Evolutionary conservation across 352 stramenopile genomes (phyloP), one percentile per base, ranked within the genome.

Genomic region (Globisporangium carolinianum): DNA sequence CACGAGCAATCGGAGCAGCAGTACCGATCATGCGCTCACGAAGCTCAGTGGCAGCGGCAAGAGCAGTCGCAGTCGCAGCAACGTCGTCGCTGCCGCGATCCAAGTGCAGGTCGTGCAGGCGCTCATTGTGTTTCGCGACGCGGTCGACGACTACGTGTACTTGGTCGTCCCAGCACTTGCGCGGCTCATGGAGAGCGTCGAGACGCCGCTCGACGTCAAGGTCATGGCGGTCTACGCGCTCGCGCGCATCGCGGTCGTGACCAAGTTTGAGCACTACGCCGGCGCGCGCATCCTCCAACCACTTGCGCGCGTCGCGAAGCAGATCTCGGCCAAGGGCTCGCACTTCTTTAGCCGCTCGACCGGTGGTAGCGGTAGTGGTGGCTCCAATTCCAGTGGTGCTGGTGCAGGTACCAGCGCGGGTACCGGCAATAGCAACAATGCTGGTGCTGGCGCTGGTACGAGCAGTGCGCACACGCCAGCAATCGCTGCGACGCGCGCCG

Each of bases 91-190:
- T 55, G 54, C 64, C 5, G 67, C 77, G 17, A 73, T 93, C 14
- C 85, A 94, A 60, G 79, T 87, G 6, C 83, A 93, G 63, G 79
- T 94, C 47, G 85, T 94, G 12, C 82, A 94, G 48, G 89, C 87
- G 37, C 70, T 98, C 45, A 85, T 96, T 57, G 86, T 97, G 41
- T 95, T 98, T 38, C 83, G 90, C 5, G 78, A 92, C 49, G 87
- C 96, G 0, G 83, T 98, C 5, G 82, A 93, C 14, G 92, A 98
- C 50, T 97, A 98, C 66, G 80, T 98, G 10, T 97, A 98, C 68
- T 67, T 98, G 60, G 58, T 99, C 11, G 70, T 98, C 5, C 95
- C 96, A 46, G 88, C 91, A 4, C 71, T 98, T 6, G 74, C 98
- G 46, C 94, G 96, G 41, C 71, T 99, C 8, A 86, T 94, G 61